Conservation (phyloP, 441 rosid species). For the Pelargonium citronellum region DNA sequence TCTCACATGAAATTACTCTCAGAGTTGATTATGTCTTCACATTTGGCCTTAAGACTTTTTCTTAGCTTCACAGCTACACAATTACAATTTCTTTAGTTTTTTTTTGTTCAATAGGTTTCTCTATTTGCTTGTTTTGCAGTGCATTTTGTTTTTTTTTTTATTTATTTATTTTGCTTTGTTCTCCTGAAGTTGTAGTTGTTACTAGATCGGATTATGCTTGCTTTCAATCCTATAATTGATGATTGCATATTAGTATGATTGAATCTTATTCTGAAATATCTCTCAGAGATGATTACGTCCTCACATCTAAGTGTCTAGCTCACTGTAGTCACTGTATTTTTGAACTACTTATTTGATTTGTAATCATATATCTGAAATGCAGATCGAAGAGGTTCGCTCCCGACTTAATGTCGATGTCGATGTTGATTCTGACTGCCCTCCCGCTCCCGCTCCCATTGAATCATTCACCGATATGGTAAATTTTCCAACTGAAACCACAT, state of each 20-base stretch:
- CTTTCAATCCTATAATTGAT: neutral
- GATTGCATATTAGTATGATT: neutral
- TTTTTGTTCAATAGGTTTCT: neutral
- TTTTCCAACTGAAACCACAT: no score
- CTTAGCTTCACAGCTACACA: neutral
- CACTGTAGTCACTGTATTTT: neutral
- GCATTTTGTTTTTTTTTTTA: neutral
- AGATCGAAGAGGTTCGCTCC: slow-evolving; percentile 33
- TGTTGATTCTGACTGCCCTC: slow-evolving; percentile 26
- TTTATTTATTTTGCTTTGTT: neutral
- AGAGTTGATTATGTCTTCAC: no score
- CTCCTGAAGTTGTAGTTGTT: neutral
- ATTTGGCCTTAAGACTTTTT: neutral
- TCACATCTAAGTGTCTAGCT: neutral
- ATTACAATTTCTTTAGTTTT: neutral
- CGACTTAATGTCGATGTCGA: slow-evolving; percentile 32
- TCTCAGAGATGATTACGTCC: neutral
- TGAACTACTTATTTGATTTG: neutral
- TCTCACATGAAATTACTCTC: no score
- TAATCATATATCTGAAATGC: neutral
- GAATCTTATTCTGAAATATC: neutral
- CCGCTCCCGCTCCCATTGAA: slow-evolving; percentile 32
- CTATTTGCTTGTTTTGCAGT: no score
- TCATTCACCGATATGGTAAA: slow-evolving; percentile 35
- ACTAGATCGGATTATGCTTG: neutral